Percentiles rank a stretch among this genome's conserved stretches.
Conservation (phyloP, 257 asterid genomes). For the Sherardia arvensis region DNA sequence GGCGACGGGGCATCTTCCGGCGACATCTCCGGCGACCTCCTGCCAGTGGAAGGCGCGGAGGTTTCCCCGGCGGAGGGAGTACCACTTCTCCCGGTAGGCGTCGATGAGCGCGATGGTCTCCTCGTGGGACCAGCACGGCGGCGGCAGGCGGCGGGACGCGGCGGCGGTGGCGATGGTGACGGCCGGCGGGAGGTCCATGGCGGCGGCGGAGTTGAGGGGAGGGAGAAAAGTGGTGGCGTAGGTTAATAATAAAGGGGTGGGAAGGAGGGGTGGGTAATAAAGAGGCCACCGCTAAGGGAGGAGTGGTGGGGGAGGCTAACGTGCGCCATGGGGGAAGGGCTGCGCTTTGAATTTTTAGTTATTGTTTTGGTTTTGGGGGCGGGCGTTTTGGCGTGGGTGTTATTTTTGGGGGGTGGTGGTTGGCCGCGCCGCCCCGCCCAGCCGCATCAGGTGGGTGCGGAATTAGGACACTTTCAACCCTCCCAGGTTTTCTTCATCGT, state of each 20-base stretch:
- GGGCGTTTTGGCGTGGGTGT: constrained; percentile 1
- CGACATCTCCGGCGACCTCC: constrained; percentile 90
- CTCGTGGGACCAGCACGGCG: constrained; percentile 97
- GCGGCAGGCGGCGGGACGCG: constrained; percentile 75
- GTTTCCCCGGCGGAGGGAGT: constrained; percentile 90
- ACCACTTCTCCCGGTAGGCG: constrained; percentile 75
- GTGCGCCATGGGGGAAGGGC: constrained; percentile 44
- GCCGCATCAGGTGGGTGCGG: background rate
- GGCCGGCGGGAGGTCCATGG: constrained; percentile 25
- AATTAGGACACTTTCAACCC: too few relatives aligned
- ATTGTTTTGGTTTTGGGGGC: background rate
- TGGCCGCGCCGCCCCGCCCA: background rate
- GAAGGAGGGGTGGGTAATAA: constrained; percentile 47
- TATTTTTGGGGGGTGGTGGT: background rate
- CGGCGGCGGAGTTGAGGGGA: background rate
- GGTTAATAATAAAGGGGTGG: constrained; percentile 5
- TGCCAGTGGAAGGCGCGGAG: constrained; percentile 93
- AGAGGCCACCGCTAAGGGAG: constrained; percentile 63
- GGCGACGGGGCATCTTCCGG: constrained; percentile 38
- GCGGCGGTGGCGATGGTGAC: constrained; percentile 35
- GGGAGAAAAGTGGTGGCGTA: constrained; percentile 1
- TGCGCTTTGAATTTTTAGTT: constrained; percentile 10
- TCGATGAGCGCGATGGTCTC: constrained; percentile 81
- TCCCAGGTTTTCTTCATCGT: too few relatives aligned
- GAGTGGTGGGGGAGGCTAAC: constrained; percentile 51